phyloP scores from a whole-genome alignment of 768 basidiomycete species.

The Russula abietina region DNA sequence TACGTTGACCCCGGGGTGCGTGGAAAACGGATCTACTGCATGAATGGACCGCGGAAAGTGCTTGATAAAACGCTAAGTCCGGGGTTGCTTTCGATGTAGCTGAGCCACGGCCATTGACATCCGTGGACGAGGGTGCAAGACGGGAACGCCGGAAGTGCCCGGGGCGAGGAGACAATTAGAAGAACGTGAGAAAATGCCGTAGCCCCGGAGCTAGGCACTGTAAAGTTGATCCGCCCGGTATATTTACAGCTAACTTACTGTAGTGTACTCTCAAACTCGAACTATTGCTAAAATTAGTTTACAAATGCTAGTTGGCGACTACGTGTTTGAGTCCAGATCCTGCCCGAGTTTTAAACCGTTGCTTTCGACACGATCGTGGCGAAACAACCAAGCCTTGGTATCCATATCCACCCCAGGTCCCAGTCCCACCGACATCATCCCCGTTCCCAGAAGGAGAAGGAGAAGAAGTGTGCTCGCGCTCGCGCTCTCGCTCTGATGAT shows the following conservation, averaged over 20 bases:
- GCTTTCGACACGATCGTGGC: neutral
- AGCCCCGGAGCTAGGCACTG: too few species aligned
- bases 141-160: too few species aligned
- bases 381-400: neutral
- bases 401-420: too few species aligned
- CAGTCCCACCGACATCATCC: neutral
- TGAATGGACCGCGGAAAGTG: neutral
- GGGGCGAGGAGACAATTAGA: too few species aligned
- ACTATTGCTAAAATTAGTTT: neutral
- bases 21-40: too few species aligned
- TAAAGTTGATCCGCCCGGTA: too few species aligned
- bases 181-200: too few species aligned
- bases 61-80: neutral
- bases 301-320: constrained; percentile 11
- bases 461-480: too few species aligned
- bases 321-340: constrained; percentile 15
- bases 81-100: neutral
- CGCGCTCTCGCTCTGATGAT: neutral
- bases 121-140: neutral
- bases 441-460: neutral
- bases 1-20: neutral
- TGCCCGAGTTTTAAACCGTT: neutral
- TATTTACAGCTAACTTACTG: neutral
- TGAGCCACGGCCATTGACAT: neutral
- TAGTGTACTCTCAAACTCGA: neutral